Conservation (phyloP, 805 yeast species). For the Nakazawaea ishiwadae region DNA sequence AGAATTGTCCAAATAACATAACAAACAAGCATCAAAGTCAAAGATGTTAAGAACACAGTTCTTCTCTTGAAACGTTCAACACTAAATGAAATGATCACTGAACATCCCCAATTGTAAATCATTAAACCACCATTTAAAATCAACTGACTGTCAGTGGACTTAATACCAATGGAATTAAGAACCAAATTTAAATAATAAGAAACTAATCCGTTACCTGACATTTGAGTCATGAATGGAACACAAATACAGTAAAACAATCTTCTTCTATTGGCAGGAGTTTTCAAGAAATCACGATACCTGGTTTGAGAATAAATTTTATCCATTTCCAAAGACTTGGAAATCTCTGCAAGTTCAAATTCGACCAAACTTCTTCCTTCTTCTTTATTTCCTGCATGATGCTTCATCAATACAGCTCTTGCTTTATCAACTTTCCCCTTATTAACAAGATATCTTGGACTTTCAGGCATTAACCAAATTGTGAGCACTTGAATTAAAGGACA, state of each 20-base stretch:
- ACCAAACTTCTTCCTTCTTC: slow-evolving; percentile 23
- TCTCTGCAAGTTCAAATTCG: slow-evolving; percentile 35
- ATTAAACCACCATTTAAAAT: slow-evolving; percentile 46
- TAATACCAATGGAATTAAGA: slow-evolving; percentile 48
- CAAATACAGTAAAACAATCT: slow-evolving; percentile 32
- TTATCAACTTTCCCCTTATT: slow-evolving; percentile 33
- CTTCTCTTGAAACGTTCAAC: slow-evolving; percentile 32
- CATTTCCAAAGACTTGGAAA: slow-evolving; percentile 33
- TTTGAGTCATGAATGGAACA: slow-evolving; percentile 32
- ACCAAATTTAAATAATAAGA: slow-evolving; percentile 42
- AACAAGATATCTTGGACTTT: slow-evolving; percentile 42
- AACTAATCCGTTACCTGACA: too few species aligned
- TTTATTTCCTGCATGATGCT: slow-evolving; percentile 33
- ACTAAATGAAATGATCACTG: slow-evolving; percentile 24
- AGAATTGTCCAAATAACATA: slow-evolving; percentile 39
- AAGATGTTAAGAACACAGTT: slow-evolving; percentile 29
- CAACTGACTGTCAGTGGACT: slow-evolving; percentile 37
- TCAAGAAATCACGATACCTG: slow-evolving; percentile 34
- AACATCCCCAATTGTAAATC: slow-evolving; percentile 37
- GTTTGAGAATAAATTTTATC: slow-evolving; percentile 31
- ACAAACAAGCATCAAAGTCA: slow-evolving; percentile 29
- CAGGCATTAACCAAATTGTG: slow-evolving; percentile 35
- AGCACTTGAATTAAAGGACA: slow-evolving; percentile 28
- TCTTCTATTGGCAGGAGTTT: slow-evolving; percentile 34
- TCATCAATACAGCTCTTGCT: slow-evolving; percentile 34